Conservation (phyloP, 2,329 filamentous ascomycete species). For the Seiridium cupressi region DNA sequence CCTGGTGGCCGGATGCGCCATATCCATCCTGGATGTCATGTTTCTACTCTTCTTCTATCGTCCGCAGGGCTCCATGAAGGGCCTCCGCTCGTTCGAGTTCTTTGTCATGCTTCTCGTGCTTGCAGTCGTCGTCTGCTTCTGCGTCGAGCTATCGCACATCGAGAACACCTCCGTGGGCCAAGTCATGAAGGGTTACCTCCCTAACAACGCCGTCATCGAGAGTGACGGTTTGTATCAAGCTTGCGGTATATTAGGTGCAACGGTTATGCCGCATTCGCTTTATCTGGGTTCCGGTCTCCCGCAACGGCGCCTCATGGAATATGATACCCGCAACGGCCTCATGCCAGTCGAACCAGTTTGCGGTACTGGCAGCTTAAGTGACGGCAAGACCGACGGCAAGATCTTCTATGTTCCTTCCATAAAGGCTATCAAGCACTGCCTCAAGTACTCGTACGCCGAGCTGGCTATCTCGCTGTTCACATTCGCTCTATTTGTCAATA, state of each 20-base stretch:
- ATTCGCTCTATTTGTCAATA: slow-evolving; percentile 83
- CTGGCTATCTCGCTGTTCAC: slow-evolving; percentile 72
- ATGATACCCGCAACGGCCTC: slow-evolving; percentile 57
- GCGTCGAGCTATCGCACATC: slow-evolving; percentile 66
- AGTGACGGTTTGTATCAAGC: slow-evolving; percentile 64
- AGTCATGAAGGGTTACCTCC: slow-evolving; percentile 65
- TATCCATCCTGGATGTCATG: slow-evolving; percentile 68
- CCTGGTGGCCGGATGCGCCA: slow-evolving; percentile 65
- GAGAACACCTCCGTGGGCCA: slow-evolving; percentile 51
- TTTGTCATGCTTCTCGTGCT: slow-evolving; percentile 63
- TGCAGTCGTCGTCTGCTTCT: slow-evolving; percentile 70
- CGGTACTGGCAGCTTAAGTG: slow-evolving; percentile 19
- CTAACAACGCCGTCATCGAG: slow-evolving; percentile 57
- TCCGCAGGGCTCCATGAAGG: slow-evolving; percentile 56
- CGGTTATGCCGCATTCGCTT: slow-evolving; percentile 67
- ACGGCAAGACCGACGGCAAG: slow-evolving; percentile 34
- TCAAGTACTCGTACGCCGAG: slow-evolving; percentile 72
- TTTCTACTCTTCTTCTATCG: slow-evolving; percentile 66
- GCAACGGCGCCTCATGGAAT: slow-evolving; percentile 63
- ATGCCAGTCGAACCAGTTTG: slow-evolving; percentile 32
- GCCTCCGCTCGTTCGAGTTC: slow-evolving; percentile 61
- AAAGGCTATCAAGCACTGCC: slow-evolving; percentile 68
- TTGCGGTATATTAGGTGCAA: slow-evolving; percentile 75
- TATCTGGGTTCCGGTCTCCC: slow-evolving; percentile 70
- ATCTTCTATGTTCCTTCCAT: slow-evolving; percentile 69